These are phyloP conservation scores for Wickerhamomyces hampshirensis DNA, from an alignment of 805 yeast genomes.

Conservation along the genomic window DNA sequence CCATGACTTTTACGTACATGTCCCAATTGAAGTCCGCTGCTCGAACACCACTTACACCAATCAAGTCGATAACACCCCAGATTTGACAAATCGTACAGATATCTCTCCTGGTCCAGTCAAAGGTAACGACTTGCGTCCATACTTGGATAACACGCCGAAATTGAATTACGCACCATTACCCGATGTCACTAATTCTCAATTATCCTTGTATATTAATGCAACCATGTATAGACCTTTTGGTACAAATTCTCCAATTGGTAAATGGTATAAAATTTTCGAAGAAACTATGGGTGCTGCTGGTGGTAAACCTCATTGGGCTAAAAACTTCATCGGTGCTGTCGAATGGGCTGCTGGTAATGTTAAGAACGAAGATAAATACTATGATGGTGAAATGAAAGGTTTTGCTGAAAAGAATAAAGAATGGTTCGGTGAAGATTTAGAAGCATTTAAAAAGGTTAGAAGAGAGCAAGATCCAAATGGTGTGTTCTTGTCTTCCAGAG, in stretches of 20 bases:
- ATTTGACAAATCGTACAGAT: conserved; percentile 45
- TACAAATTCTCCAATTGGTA: conserved; percentile 62
- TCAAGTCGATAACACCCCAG: conserved; percentile 31
- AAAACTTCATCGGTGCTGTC: conserved; percentile 72
- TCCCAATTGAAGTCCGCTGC: conserved; percentile 92
- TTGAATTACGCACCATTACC: conserved; percentile 47
- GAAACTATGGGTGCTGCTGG: conserved; percentile 68
- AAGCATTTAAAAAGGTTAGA: conserved; percentile 58
- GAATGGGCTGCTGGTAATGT: conserved; percentile 28
- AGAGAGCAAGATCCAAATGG: conserved; percentile 73
- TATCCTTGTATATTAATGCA: conserved; percentile 85
- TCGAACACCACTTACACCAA: conserved; percentile 63
- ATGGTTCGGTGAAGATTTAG: conserved; percentile 77
- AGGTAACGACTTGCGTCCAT: conserved; percentile 82
- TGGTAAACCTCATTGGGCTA: conserved; percentile 99
- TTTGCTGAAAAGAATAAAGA: conserved; percentile 60
- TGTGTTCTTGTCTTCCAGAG: conserved; percentile 69
- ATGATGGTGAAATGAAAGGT: conserved; percentile 75
- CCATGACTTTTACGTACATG: conserved; percentile 79
- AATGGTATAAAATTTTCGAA: conserved; percentile 86
- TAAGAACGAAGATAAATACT: conserved; percentile 33
- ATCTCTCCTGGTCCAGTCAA: conserved; percentile 72
- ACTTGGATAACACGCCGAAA: conserved; percentile 73
- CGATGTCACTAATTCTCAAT: conserved; percentile 58
- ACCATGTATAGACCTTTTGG: conserved; percentile 95